Conservation (phyloP, 345 rosid species). For the Firmiana major region DNA sequence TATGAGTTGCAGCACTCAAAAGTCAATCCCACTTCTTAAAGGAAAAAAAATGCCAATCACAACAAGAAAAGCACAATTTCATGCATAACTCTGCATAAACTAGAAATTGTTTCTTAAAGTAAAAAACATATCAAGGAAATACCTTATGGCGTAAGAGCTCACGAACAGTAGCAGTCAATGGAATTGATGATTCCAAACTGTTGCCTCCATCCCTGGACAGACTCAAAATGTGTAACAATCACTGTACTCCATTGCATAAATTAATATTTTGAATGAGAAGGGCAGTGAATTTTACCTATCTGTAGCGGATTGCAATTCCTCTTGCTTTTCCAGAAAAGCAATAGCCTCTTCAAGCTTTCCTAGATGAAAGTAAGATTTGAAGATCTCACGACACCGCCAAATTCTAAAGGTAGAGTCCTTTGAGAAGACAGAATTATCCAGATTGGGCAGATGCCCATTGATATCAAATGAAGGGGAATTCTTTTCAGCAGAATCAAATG, state of each 20-base stretch:
- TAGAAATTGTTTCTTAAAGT: not conserved
- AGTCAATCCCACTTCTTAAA: not conserved
- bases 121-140: conserved; percentile 9
- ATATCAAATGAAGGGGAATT: conserved; percentile 40
- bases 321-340: conserved; percentile 64
- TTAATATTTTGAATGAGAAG: not conserved
- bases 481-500: conserved; percentile 66
- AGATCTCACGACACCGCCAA: conserved; percentile 64
- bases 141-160: conserved; percentile 85
- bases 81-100: not conserved
- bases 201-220: conserved; percentile 38
- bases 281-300: conserved; percentile 41
- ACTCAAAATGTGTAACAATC: conserved; percentile 14
- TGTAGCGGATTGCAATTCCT: conserved; percentile 32
- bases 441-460: conserved; percentile 24
- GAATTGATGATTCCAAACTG: conserved; percentile 51
- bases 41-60: not conserved
- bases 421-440: conserved; percentile 35
- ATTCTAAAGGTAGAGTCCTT: conserved; percentile 44
- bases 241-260: conserved; percentile 14
- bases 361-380: conserved; percentile 71
- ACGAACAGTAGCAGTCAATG: conserved; percentile 53
- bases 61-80: not conserved
- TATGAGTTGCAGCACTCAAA: not conserved
- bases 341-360: conserved; percentile 93